A percentile compares a stretch with the other conserved stretches of the same genome.
These are phyloP conservation scores for Peziza echinospora DNA, from an alignment of 495 filamentous ascomycete species.

Conservation along the genomic window DNA sequence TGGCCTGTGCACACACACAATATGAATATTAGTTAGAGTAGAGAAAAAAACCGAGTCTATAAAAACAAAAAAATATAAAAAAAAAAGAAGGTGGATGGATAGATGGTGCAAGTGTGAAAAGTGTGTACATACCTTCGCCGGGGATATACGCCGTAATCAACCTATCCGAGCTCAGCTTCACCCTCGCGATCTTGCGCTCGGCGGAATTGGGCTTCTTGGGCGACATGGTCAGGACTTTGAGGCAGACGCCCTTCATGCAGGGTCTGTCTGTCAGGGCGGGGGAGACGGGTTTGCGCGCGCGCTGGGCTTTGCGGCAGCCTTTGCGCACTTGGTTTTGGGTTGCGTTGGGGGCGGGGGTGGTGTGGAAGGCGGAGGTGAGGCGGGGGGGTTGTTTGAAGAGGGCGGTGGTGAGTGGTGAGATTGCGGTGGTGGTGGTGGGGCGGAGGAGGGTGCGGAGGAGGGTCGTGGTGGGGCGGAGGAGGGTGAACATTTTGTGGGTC, in stretches of 20 bases:
- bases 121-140: constrained; percentile 47
- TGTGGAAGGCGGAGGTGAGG: constrained; percentile 26
- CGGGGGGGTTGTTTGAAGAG: neutral
- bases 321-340: constrained; percentile 40
- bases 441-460: neutral
- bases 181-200: constrained; percentile 74
- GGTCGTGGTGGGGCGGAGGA: constrained; percentile 3
- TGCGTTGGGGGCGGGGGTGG: constrained; percentile 28
- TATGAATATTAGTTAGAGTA: too few species aligned
- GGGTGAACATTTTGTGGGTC: neutral
- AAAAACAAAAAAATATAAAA: too few species aligned
- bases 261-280: constrained; percentile 61
- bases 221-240: constrained; percentile 75
- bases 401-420: neutral
- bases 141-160: constrained; percentile 81
- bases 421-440: neutral
- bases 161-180: constrained; percentile 68
- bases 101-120: too few species aligned
- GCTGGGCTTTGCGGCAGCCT: constrained; percentile 53
- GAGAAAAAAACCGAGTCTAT: too few species aligned
- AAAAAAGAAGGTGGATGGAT: too few species aligned
- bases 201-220: constrained; percentile 98
- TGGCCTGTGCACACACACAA: constrained; percentile 34
- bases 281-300: constrained; percentile 60
- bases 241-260: constrained; percentile 80